Percentiles rank a stretch among this genome's conserved stretches.
Evolutionary conservation across 2,329 filamentous ascomycete genomes (phyloP).

Genomic region (Stachybotrys chartarum): DNA sequence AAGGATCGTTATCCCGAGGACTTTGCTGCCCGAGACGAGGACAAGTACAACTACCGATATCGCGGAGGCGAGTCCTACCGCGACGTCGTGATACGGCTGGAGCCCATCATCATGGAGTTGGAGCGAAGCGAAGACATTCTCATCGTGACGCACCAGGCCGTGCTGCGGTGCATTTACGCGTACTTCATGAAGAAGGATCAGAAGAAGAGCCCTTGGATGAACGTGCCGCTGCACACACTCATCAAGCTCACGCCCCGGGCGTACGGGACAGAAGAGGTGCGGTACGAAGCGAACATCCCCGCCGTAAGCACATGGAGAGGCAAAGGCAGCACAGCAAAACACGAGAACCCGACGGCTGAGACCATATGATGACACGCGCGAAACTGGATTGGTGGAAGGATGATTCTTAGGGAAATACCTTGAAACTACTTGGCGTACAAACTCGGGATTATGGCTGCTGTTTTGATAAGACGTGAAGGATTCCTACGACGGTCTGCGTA

Average conservation of each 20-base stretch:
- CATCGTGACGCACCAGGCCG: conserved; percentile 96
- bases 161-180: conserved; percentile 93
- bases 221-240: conserved; percentile 89
- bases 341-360: conserved; percentile 55
- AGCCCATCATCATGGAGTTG: conserved; percentile 99
- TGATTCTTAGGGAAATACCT: too few species aligned
- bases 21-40: conserved; percentile 89
- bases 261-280: conserved; percentile 86
- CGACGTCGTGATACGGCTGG: conserved; percentile 93
- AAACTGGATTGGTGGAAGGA: too few species aligned
- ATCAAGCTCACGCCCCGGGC: conserved; percentile 95
- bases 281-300: conserved; percentile 84
- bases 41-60: conserved; percentile 99
- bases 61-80: conserved; percentile 92
- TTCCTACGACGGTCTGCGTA: too few species aligned
- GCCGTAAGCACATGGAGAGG: conserved; percentile 95
- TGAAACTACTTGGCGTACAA: background rate
- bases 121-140: conserved; percentile 95
- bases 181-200: conserved; percentile 99
- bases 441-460: background rate
- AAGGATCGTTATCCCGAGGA: conserved; percentile 87
- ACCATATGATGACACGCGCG: conserved; percentile 12
- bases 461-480: too few species aligned
- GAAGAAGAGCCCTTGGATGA: conserved; percentile 94
- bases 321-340: conserved; percentile 87